Evolutionary conservation across 805 yeast species (phyloP), one percentile per base, ranked within the genome.

Genomic region (Debaryomyces maramus): DNA sequence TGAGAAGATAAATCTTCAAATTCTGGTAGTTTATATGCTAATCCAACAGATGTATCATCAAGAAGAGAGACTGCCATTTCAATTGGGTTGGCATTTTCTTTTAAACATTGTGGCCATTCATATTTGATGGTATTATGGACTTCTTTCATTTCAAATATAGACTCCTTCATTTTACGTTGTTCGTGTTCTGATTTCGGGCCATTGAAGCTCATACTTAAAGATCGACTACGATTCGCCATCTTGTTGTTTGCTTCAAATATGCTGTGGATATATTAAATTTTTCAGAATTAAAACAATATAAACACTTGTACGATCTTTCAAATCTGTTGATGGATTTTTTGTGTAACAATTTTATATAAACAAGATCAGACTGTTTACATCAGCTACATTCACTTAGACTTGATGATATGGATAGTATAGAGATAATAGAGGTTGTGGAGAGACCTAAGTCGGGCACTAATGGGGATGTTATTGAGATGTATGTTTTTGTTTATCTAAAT

Each of bases 41-140:
- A 65, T 0, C 98, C 98, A n/a, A 89, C 93, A 0, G 96, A 85
- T 2, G 95, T 81, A 51, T 82, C 83, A 60, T 91, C 97, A 52
- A 89, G 67, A 41, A 93, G 69, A 1, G 90, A 81, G 28, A 91
- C 69, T 0, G 97, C 97, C 38, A 83, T 69, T 51, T 88, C 97
- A 33, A 93, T 72, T 1, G 96, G 95, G 56, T 88, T 89, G 39
- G 88, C 50, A 36, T 78, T 73, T 11, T 55, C 60, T 15, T 53
- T 55, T 9, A 69, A 47, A n/a, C 56, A 41, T 38, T 67, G 72
- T 4, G 73, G 72, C 75, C 75, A 70, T 40, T 70, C 75, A 45
- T 67, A 68, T 36, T 58, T 56, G 20, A 69, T 48, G n/a, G 61
- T 59, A 41, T 64, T 64, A 44, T 60, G 56, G 6, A 63, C 55